Base-by-base conservation (phyloP, 1,284 basidiomycete species). In the Trichosporon inkin region DNA sequence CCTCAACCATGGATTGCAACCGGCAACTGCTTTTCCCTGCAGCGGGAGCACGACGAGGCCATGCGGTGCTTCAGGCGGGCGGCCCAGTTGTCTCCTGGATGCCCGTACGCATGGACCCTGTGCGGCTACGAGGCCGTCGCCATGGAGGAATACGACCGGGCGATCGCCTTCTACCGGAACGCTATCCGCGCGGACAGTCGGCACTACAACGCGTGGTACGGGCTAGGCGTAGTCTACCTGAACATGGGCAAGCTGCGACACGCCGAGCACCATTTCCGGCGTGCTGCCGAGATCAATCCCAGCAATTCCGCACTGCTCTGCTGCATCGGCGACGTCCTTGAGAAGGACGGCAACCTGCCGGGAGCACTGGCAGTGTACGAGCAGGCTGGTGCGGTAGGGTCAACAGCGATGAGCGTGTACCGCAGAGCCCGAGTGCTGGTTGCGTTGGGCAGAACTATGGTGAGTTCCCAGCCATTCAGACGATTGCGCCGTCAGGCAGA, bases 151-250 rank as follows among this genome's bases (percentile, higher is more conserved):
- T 83, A 89, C 66, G 89, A 92, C 70, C 86, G 88, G 76, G 92
- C 92, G 32, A 85, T 92, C 68, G 85, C 83, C 59, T 93, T 90
- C 80, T 97, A 93, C 78, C 86, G 94, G 73, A 86, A 85, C 56
- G 92, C 93, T 40, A 82, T 97, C 75, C 84, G 89, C 76, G 86
- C 87, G 58, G 91, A 96, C 81, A 80, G 84, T 71, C 85, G 90
- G 76, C 91, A 94, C 78, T 97, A 96, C 78, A 94, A 93, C 80
- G 93, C 94, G 57, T 97, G 93, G 92, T 97, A 96, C 79, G 94
- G 94, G n/a, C 82, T 97, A 67, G 93, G 94, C 57, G 88, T 89
- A 53, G 94, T 92, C 73, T 97, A 95, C 81, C 82, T 93, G 75
- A 84, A 89, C 68, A 89, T 88, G 83, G 93, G 89, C 79, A 94